Percentiles rank a stretch among this genome's conserved stretches.
phyloP scores from a whole-genome alignment of 1,139 yeast species.

The Kodamaea anthophila region DNA sequence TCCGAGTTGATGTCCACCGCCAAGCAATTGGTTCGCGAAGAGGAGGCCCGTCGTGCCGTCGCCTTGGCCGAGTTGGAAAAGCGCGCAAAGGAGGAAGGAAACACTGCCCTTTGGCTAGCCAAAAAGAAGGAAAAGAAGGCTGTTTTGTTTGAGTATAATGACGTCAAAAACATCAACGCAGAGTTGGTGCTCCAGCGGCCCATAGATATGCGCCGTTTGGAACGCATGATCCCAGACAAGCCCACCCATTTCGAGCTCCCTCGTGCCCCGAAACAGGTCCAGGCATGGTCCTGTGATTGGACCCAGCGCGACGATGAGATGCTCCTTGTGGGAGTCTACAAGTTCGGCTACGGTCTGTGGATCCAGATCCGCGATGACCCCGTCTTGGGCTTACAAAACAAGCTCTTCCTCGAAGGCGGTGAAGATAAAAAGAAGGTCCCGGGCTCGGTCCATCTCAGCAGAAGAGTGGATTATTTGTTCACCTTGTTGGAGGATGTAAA shows the following conservation, averaged over 20 bases:
- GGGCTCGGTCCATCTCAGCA: slow-evolving; percentile 87
- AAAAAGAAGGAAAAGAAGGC: slow-evolving; percentile 81
- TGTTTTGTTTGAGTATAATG: slow-evolving; percentile 80
- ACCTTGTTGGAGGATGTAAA: slow-evolving; percentile 58
- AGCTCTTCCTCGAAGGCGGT: slow-evolving; percentile 54
- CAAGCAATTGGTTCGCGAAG: slow-evolving; percentile 55
- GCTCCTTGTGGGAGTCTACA: slow-evolving; percentile 79
- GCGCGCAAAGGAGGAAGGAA: slow-evolving; percentile 47
- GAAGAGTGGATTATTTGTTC: slow-evolving; percentile 85
- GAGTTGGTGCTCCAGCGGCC: slow-evolving; percentile 82
- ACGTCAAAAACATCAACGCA: slow-evolving; percentile 87
- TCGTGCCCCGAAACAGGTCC: slow-evolving; percentile 68
- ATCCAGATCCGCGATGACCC: slow-evolving; percentile 92
- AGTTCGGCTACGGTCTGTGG: slow-evolving; percentile 98
- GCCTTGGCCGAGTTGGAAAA: slow-evolving; percentile 55
- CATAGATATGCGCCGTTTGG: slow-evolving; percentile 65
- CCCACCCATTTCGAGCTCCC: slow-evolving; percentile 55
- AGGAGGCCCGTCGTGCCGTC: slow-evolving; percentile 55
- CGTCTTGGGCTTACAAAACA: slow-evolving; percentile 76
- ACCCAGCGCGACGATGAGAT: slow-evolving; percentile 73
- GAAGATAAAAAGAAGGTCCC: slow-evolving; percentile 59
- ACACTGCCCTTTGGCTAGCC: slow-evolving; percentile 45
- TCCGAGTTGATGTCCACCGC: slow-evolving; percentile 63
- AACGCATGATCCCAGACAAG: slow-evolving; percentile 54
- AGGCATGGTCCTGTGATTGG: slow-evolving; percentile 93